Evolutionary conservation across 495 filamentous ascomycete species (phyloP), one percentile per base, ranked within the genome.

Genomic region (Hyaloscypha variabilis): DNA sequence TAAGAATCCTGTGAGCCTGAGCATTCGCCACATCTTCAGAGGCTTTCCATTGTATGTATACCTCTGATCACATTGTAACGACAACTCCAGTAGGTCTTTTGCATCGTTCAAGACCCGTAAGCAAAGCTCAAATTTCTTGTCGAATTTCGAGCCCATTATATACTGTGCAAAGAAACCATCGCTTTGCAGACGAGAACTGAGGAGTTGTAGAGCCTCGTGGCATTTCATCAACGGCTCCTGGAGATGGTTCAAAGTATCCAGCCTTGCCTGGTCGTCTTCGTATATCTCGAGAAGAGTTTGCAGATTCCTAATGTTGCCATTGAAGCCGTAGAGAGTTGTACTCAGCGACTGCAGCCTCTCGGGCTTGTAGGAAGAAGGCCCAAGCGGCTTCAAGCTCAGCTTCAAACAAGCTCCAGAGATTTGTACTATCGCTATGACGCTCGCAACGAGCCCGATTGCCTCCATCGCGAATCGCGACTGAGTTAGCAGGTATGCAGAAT

Each of bases 201-300:
- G 50, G 25, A 34, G 58, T 58, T 64, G 11, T 21, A 64, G 62
- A 21, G 62, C 62, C 50, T 49, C 54, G 58, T 58, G 26, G 36
- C 62, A 64, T 23, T 39, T 52, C 58, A 50, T 39, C 23, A 64
- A 53, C 29, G 25, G 29, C 34, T 52, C 53, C 31, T 64, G 58
- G 62, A 64, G 62, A 26, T 58, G 31, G 5, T 64, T 53, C 19
- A 64, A 34, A 30, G 53, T 64, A n/a, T 53, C 58, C 21, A 64
- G 62, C 34, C 62, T 52, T 24, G 62, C 62, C 34, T 64, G 31
- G 36, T 64, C 53, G 62, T 64, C 62, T 51, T 64, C 62, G 53
- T 64, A 39, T 11, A 64, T 64, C 26, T 58, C 62, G 24, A 64
- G 62, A 39, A 58, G 62, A 51, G 62, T 58, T 58, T 64, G 62